Conservation (phyloP, 805 yeast species). For the Barnettozyma wickerhamii region DNA sequence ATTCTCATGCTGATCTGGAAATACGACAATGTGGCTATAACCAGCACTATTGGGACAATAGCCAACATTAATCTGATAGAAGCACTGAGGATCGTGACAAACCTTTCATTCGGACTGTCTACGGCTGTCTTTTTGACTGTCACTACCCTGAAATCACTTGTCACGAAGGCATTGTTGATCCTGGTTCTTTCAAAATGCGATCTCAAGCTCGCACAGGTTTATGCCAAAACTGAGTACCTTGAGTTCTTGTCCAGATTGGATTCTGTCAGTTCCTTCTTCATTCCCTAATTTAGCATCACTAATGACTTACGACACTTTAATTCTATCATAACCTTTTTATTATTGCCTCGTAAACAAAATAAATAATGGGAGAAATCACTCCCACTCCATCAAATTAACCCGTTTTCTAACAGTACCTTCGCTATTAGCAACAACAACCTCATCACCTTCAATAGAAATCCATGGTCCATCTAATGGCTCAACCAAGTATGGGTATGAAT, state of each 20-base stretch:
- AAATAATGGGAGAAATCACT: slow-evolving; percentile 20
- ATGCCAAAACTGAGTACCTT: slow-evolving; percentile 30
- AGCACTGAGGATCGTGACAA: slow-evolving; percentile 45
- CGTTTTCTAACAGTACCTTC: slow-evolving; percentile 35
- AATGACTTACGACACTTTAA: neutral
- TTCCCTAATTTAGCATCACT: neutral
- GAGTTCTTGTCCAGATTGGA: slow-evolving; percentile 1
- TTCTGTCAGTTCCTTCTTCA: neutral
- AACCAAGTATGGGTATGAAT: slow-evolving; percentile 71
- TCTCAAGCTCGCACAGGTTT: slow-evolving; percentile 37
- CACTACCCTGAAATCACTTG: slow-evolving; percentile 7
- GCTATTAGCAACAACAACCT: slow-evolving; percentile 44
- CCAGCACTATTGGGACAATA: slow-evolving; percentile 52
- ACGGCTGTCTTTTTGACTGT: slow-evolving; percentile 11
- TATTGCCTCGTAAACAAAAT: too few relatives aligned
- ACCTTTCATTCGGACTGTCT: slow-evolving; percentile 17
- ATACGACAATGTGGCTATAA: slow-evolving; percentile 73
- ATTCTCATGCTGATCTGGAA: slow-evolving; percentile 96
- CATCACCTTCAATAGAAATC: slow-evolving; percentile 61
- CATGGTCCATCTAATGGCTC: slow-evolving; percentile 81
- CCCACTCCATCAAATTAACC: slow-evolving; percentile 40
- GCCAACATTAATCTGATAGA: slow-evolving; percentile 64
- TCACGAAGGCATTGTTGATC: slow-evolving; percentile 15
- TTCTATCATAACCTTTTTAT: too few relatives aligned
- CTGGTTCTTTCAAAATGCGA: slow-evolving; percentile 13